Evolutionary conservation across 257 asterid species (phyloP).

Genomic region (Petrea volubilis): DNA sequence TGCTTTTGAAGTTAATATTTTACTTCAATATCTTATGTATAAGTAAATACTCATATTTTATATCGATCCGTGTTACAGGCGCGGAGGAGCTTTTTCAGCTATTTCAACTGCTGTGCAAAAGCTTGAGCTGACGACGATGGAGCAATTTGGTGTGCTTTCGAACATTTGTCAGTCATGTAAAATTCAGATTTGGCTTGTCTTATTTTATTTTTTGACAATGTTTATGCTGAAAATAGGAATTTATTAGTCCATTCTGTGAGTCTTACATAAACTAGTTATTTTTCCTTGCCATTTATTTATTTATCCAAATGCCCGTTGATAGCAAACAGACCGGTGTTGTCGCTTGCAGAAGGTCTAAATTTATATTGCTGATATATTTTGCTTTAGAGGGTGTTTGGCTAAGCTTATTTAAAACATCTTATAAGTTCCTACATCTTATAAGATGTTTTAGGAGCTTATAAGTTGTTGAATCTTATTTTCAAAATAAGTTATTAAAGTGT

Average conservation of each 20-base stretch:
- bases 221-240: neutral
- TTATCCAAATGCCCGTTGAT: neutral
- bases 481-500: too few relatives aligned
- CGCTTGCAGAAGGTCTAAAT: neutral
- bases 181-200: neutral
- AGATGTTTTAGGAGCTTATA: too few relatives aligned
- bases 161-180: neutral
- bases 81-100: slow-evolving; percentile 70
- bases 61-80: slow-evolving; percentile 34
- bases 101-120: slow-evolving; percentile 77
- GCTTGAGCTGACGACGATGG: slow-evolving; percentile 32
- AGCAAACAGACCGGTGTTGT: neutral
- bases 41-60: neutral
- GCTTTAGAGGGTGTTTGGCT: too few relatives aligned
- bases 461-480: too few relatives aligned
- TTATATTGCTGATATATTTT: too few relatives aligned
- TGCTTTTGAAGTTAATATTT: neutral
- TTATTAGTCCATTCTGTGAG: neutral
- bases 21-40: neutral
- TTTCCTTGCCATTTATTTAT: neutral
- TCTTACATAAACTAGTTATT: neutral
- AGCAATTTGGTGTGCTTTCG: neutral
- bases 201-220: neutral
- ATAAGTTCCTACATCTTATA: too few relatives aligned
- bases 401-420: too few relatives aligned